Base-by-base conservation (phyloP, 352 stramenopile genomes). In the Globisporangium megalacanthum region DNA sequence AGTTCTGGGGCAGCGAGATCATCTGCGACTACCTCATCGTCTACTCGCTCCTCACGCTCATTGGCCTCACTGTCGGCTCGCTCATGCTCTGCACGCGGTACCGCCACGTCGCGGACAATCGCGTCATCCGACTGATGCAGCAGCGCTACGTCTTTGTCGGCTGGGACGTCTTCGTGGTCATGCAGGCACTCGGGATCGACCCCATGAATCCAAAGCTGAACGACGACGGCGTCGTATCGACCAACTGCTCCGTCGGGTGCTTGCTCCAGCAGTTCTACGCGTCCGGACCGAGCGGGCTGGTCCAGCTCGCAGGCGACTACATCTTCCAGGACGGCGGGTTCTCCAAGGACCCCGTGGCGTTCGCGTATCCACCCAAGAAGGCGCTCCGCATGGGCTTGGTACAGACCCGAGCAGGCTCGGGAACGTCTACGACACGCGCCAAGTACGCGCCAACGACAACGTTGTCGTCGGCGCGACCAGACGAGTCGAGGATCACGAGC, bases 1-100 rank as follows among this genome's bases (percentile, higher is more conserved):
- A 55, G n/a, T 83, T 86, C 48, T 86, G 73, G 73, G 51, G 61
- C 19, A 84, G 60, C 20, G 73, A 86, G 54, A 78, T 84, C 56
- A 71, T 87, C 37, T 74, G 73, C 20, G 74, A 87, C 41, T 41
- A 29, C 79, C 80, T 47, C 78, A 71, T 74, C 49, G 61, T 19
- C 79, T 60, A 31, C 71, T 83, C 51, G 71, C 80, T 54, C 66
- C 83, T 45, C 70, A 68, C 19, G 73, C 78, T 52, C 63, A 77
- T 41, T 52, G 68, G n/a, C 56, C 68, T 6, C 53, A 79, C 20
- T 49, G 74, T 4, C 59, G 60, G 67, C 0, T 50, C 58, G 9
- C 25, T 65, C 7, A 63, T 87, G 48, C 44, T 85, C 19, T 36
- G 56, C 44, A 82, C 72, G 6, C 65, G 65, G 31, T 85, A 80